These are phyloP conservation scores for Pestalotiopsis sp. DNA, from an alignment of 2,329 filamentous ascomycete genomes.

Conservation along the genomic window DNA sequence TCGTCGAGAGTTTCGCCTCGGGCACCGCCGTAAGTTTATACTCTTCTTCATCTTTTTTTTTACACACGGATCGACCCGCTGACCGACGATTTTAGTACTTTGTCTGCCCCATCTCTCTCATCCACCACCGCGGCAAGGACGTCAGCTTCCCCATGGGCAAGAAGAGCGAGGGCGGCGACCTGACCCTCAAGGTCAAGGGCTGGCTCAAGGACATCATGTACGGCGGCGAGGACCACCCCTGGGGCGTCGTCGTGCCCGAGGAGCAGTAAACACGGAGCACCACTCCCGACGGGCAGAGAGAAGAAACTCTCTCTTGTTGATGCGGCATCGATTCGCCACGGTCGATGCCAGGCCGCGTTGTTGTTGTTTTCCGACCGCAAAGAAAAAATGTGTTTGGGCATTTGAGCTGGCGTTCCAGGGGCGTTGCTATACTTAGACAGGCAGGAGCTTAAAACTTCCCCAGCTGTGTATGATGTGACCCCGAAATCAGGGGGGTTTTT, in stretches of 20 bases:
- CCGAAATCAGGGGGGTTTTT: not conserved
- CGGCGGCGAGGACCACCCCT: slow-evolving; percentile 65
- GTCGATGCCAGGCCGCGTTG: not conserved
- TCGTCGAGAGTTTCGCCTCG: slow-evolving; percentile 82
- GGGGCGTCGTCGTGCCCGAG: slow-evolving; percentile 68
- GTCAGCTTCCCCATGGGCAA: slow-evolving; percentile 62
- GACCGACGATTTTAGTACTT: slow-evolving; percentile 56
- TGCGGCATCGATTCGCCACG: not conserved
- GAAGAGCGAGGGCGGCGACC: slow-evolving; percentile 50
- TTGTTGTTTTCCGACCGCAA: not conserved
- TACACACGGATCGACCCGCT: slow-evolving; percentile 11
- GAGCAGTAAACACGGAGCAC: slow-evolving; percentile 34
- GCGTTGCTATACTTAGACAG: slow-evolving; percentile 7
- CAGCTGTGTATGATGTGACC: not conserved
- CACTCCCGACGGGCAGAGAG: not conserved
- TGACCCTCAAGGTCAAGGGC: slow-evolving; percentile 63
- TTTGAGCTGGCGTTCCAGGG: slow-evolving; percentile 1
- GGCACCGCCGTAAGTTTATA: slow-evolving; percentile 73
- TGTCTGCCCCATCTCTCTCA: slow-evolving; percentile 65
- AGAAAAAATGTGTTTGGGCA: not conserved
- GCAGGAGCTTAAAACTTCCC: not conserved
- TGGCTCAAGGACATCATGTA: slow-evolving; percentile 76
- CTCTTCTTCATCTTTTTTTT: not conserved
- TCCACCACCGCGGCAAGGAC: slow-evolving; percentile 67
- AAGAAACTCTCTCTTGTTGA: not conserved